Base-by-base conservation (phyloP, 495 filamentous ascomycete genomes). In the Hypoxylon fuscum region DNA sequence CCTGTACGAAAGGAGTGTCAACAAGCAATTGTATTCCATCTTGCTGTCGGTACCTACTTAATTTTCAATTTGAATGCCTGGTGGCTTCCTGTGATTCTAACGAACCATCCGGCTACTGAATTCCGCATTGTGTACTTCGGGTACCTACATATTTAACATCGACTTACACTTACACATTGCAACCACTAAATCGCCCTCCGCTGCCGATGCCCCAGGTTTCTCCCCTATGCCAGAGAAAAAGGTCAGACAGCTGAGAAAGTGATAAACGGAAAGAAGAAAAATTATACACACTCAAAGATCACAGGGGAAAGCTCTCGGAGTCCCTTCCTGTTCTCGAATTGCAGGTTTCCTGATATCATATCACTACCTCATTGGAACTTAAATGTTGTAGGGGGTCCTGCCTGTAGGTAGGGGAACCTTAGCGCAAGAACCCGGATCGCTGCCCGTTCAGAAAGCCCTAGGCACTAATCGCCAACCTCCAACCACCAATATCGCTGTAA, bases 121-220 rank as follows among this genome's bases (percentile, higher is more conserved):
- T 27, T 8, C 25, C 25, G 8, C n/a, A n/a, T n/a, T n/a, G n/a
- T 3, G 25, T 27, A 27, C 25, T 8, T 27, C 8, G 25, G 4
- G 25, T 3, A 27, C 25, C 25, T n/a, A n/a, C n/a, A n/a, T n/a
- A n/a, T n/a, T n/a, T n/a, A n/a, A n/a, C n/a, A n/a, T 27, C 25
- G 25, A 27, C 25, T 27, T 27, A 27, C 25, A 27, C 3, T 8
- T 27, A 27, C 25, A 8, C 8, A 27, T 27, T 46, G 43, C 43
- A 15, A 29, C 10, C 2, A 46, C 14, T 14, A 8, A 20, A 46
- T 22, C 43, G 23, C 43, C 43, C 18, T 59, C 22, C 21, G 47
- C 21, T 37, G 15, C 29, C 47, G 56, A 52, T 52, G 8, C 10
- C 40, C 27, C 42, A 43, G 32, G n/a, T 32, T 23, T 44, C 15